Evolutionary conservation across 2,329 filamentous ascomycete genomes (phyloP).

Genomic region (Nothophaeocryptopus gaeumannii): DNA sequence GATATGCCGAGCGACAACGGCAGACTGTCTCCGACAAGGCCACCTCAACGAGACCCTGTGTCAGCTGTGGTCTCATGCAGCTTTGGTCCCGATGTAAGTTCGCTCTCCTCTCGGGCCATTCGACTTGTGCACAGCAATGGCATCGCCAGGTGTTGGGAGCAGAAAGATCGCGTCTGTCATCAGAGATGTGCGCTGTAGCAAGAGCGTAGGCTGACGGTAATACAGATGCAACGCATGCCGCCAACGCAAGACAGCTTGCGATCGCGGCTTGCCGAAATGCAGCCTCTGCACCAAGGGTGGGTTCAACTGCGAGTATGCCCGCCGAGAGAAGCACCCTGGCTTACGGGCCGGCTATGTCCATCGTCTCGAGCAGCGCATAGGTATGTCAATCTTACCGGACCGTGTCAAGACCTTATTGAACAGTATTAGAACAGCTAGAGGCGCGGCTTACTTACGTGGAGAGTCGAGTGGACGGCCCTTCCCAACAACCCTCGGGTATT

Average conservation of each 20-base stretch:
- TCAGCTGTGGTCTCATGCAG: too few relatives aligned
- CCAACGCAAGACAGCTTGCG: conserved; percentile 29
- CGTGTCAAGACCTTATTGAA: conserved; percentile 22
- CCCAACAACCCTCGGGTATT: too few relatives aligned
- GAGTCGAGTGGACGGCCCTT: background rate
- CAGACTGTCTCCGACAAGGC: too few relatives aligned
- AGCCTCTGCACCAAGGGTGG: conserved; percentile 23
- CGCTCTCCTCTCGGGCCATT: too few relatives aligned
- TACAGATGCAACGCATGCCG: conserved; percentile 30
- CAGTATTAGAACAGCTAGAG: conserved; percentile 22
- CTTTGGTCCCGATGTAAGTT: too few relatives aligned
- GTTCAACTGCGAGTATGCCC: conserved; percentile 29
- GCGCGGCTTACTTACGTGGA: conserved; percentile 8
- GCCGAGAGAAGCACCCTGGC: conserved; percentile 25
- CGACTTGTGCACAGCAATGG: too few relatives aligned
- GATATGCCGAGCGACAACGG: too few relatives aligned
- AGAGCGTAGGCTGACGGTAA: background rate
- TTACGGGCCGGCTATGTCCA: conserved; percentile 48
- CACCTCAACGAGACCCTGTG: too few relatives aligned
- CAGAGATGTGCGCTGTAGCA: too few relatives aligned
- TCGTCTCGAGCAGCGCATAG: conserved; percentile 36
- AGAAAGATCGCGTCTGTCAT: too few relatives aligned
- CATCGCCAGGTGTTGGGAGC: too few relatives aligned
- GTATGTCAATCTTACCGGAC: conserved; percentile 21
- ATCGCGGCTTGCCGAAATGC: conserved; percentile 28